Evolutionary conservation across 257 asterid species (phyloP).

Genomic region (Nemophila menziesii): DNA sequence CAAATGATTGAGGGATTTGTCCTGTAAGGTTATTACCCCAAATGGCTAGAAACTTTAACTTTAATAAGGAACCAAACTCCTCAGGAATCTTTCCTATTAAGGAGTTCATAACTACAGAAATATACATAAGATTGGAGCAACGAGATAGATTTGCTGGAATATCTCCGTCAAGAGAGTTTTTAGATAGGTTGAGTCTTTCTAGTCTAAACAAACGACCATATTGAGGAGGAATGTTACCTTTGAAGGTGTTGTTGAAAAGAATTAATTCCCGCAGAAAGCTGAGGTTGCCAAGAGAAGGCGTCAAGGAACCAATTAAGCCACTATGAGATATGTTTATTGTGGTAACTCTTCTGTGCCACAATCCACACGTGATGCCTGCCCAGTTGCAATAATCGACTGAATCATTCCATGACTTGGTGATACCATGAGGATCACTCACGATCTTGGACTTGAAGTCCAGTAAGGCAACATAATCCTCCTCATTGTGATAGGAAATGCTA

Average conservation of each 20-base stretch:
- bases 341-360: constrained; percentile 9
- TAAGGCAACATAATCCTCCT: background rate
- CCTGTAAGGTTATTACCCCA: too few relatives aligned
- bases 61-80: too few relatives aligned
- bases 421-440: constrained; percentile 6
- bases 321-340: constrained; percentile 2
- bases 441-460: constrained; percentile 4
- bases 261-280: background rate
- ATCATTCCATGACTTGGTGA: constrained; percentile 16
- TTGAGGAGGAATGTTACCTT: background rate
- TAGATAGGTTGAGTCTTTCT: background rate
- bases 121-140: too few relatives aligned
- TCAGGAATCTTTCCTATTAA: constrained; percentile 3
- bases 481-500: background rate
- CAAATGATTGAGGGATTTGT: too few relatives aligned
- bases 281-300: background rate
- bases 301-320: background rate
- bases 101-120: too few relatives aligned
- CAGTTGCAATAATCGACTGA: constrained; percentile 17
- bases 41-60: too few relatives aligned
- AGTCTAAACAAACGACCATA: background rate
- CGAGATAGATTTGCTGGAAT: too few relatives aligned
- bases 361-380: constrained; percentile 18
- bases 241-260: background rate
- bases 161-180: too few relatives aligned